Percentiles rank a stretch among this genome's conserved stretches.
phyloP scores from a whole-genome alignment of 2,329 filamentous ascomycete genomes.

The Aspergillus tamarii region DNA sequence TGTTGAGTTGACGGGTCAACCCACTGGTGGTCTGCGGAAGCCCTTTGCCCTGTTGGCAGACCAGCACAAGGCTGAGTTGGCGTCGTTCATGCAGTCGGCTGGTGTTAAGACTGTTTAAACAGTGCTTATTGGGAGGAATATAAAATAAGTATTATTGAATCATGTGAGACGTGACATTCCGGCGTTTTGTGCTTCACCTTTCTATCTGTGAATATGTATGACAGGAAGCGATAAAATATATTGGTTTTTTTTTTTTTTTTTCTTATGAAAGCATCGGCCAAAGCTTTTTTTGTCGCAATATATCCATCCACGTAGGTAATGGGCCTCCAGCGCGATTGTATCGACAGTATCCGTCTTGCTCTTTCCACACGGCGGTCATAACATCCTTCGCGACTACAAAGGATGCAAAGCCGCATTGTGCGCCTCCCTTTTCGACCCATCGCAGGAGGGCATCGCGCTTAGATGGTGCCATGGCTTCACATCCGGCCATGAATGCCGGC shows the following conservation, averaged over 20 bases:
- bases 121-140: not conserved
- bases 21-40: slow-evolving; percentile 54
- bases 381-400: slow-evolving; percentile 31
- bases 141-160: not conserved
- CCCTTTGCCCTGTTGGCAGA: slow-evolving; percentile 49
- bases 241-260: not conserved
- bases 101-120: slow-evolving; percentile 39
- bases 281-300: slow-evolving; percentile 25
- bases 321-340: slow-evolving; percentile 22
- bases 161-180: not conserved
- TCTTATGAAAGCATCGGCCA: slow-evolving; percentile 34
- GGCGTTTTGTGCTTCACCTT: not conserved
- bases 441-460: slow-evolving; percentile 26
- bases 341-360: slow-evolving; percentile 30
- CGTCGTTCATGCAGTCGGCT: slow-evolving; percentile 42
- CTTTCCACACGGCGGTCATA: slow-evolving; percentile 33
- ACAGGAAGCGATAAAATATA: not conserved
- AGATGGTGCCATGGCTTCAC: slow-evolving; percentile 35
- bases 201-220: not conserved
- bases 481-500: slow-evolving; percentile 48
- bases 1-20: slow-evolving; percentile 51
- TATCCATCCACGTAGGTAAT: slow-evolving; percentile 34
- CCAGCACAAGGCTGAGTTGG: slow-evolving; percentile 40
- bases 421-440: slow-evolving; percentile 31
- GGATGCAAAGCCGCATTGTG: slow-evolving; percentile 27